phyloP scores from a whole-genome alignment of 2,329 filamentous ascomycete genomes.

The Aspergillus spinulosporus region DNA sequence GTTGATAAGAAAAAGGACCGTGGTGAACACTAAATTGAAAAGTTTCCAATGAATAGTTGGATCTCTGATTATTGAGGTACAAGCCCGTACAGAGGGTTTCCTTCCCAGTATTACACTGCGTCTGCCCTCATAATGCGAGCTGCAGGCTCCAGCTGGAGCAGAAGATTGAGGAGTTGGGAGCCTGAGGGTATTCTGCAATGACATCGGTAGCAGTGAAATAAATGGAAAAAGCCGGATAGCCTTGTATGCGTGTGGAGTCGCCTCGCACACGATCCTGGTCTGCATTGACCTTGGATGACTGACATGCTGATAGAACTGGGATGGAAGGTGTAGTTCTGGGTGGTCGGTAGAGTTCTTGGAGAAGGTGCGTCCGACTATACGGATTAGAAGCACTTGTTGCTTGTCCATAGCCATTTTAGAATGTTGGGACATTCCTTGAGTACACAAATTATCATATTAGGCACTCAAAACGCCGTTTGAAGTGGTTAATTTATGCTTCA shows the following conservation, averaged over 20 bases:
- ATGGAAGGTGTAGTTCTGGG: background rate
- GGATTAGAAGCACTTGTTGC: background rate
- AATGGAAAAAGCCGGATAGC: background rate
- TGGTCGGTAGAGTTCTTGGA: background rate
- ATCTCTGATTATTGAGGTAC: conserved; percentile 53
- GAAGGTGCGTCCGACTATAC: background rate
- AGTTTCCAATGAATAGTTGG: conserved; percentile 57
- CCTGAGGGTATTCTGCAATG: background rate
- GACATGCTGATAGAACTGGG: too few species aligned
- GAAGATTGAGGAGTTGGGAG: background rate
- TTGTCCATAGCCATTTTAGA: background rate
- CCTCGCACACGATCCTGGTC: background rate
- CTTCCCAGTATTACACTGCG: conserved; percentile 14
- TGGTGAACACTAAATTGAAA: conserved; percentile 65
- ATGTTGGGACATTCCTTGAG: background rate
- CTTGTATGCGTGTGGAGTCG: background rate
- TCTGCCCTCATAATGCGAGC: background rate
- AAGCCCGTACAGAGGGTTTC: conserved; percentile 19
- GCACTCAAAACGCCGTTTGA: too few species aligned
- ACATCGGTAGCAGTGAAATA: background rate
- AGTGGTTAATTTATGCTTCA: too few species aligned
- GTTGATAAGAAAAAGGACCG: conserved; percentile 59
- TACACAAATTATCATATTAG: background rate
- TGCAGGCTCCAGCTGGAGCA: background rate
- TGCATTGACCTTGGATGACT: too few species aligned